Base-by-base conservation (phyloP, 164 flowering plant species). In the Vitis amurensis region DNA sequence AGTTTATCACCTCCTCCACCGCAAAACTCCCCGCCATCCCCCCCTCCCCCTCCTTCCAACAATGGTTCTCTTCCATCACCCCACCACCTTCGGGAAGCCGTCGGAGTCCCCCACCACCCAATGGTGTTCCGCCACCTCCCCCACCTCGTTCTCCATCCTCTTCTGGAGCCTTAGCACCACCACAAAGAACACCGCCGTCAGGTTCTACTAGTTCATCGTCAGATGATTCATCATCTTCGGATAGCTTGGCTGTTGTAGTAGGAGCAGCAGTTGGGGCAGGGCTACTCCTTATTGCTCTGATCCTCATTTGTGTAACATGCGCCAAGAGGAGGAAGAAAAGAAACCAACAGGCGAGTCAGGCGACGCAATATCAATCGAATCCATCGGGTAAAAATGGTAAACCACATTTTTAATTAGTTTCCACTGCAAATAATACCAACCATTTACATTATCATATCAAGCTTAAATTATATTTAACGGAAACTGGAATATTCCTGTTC, bases 301-400 rank as follows among this genome's bases (percentile, higher is more conserved):
- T 85, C 44, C 9, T 74, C 10, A 10, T 75, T 14, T 30, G 77
- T 15, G 50, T 64, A 16, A 17, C 55, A 16, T 80, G 82, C 49
- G 1, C 8, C 13, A 62, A 64, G 56, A 85, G 77, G 73, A 89
- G 79, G 80, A 88, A 76, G 77, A 77, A 67, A 66, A 79, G 71
- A 62, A 59, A 17, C 27, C 61, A 16, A 16, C 58, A 55, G 17
- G 17, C 58, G 6, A 57, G 15, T 10, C 51, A 67, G 9, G 53
- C 59, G 4, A 62, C 53, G 71, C 72, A 66, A 6, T 76, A 76
- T 17, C 73, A 73, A n/a, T 57, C 61, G 29, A 61, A 76, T 29
- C 61, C 44, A 8, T 16, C 67, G 44, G 27, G 16, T 11, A 68
- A 55, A 61, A 67, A 70, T 67, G 30, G 9, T 9, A 53, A 59